Evolutionary conservation across 768 basidiomycete species (phyloP).

Genomic region (Agaricus sinodeliciosus): DNA sequence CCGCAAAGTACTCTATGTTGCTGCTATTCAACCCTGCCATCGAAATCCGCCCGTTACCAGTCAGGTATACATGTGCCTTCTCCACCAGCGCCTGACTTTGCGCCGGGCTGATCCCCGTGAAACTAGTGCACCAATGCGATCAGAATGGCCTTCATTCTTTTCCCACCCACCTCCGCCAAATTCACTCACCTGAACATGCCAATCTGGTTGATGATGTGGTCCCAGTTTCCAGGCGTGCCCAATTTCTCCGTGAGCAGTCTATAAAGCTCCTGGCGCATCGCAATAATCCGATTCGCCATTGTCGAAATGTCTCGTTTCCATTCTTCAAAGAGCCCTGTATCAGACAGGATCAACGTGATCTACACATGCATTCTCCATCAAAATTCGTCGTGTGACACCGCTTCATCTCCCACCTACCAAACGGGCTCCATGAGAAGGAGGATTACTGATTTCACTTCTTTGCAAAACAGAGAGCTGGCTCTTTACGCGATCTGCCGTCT

Average conservation of each 20-base stretch:
- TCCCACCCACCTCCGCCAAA: neutral
- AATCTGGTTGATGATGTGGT: conserved; percentile 94
- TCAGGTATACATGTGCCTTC: conserved; percentile 80
- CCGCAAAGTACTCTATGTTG: conserved; percentile 76
- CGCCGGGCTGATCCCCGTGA: conserved; percentile 67
- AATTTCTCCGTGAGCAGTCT: conserved; percentile 67
- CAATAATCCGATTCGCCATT: conserved; percentile 92
- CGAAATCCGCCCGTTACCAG: conserved; percentile 82
- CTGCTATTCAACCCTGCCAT: conserved; percentile 87
- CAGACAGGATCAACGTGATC: conserved; percentile 80
- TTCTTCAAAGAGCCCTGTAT: conserved; percentile 65
- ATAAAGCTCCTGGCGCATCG: conserved; percentile 81
- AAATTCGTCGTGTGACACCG: neutral
- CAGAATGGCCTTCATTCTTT: neutral
- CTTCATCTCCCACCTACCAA: conserved; percentile 44
- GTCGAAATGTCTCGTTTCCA: conserved; percentile 89
- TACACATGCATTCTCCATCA: conserved; percentile 19
- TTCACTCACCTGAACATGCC: conserved; percentile 85
- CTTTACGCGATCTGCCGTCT: conserved; percentile 66
- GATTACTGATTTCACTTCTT: conserved; percentile 93
- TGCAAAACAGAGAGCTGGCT: conserved; percentile 90
- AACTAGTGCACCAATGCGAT: conserved; percentile 37
- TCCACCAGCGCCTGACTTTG: conserved; percentile 67
- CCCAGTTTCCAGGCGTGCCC: conserved; percentile 89
- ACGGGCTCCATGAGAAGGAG: conserved; percentile 86